Base-by-base conservation (phyloP, 2,329 filamentous ascomycete species). In the Pseudohalonectria lignicola region DNA sequence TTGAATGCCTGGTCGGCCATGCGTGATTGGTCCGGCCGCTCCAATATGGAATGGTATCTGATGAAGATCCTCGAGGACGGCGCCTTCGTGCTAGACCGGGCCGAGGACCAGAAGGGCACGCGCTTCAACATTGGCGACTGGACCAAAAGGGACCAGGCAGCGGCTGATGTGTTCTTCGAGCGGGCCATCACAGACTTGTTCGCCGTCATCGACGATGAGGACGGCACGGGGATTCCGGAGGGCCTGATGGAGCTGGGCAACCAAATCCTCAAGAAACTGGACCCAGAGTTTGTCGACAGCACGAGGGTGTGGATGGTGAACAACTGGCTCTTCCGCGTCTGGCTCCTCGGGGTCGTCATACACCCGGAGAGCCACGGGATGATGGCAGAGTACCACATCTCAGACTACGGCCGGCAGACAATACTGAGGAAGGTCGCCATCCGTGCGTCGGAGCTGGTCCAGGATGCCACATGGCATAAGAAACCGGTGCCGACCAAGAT, bases 51-150 rank as follows among this genome's bases (percentile, higher is more conserved):
- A 61, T 83, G 86, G 61, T 96, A 90, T 57, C 74, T 98, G 11
- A 92, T 94, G 84, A 85, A 92, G 55, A 86, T 93, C 43, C 74
- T 98, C 23, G 86, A 94, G 60, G 84, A 93, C 50, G 92, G 92
- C 47, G 82, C 87, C 29, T 95, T 95, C 54, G 68, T 96, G 41
- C 69, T 95, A 49, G 87, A 94, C 53, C 80, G 83, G 53, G 79
- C 85, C 51, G 84, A 88, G 57, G 82, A 87, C 53, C 82, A 86
- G 49, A 72, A 82, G 44, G 75, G 79, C 26, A 78, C 79, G 43
- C 69, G 81, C 45, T 73, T 81, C 59, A 79, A 86, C 59, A 66
- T 84, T 30, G 79, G 81, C 39, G 71, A 79, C 44, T 83, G 84
- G 64, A 79, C 79, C 45, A 75, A 79, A 41, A 83, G 90, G 55